Evolutionary conservation across 108 stramenopile genomes (phyloP), one percentile per base, ranked within the genome.

Genomic region (Skeletonema grethae): DNA sequence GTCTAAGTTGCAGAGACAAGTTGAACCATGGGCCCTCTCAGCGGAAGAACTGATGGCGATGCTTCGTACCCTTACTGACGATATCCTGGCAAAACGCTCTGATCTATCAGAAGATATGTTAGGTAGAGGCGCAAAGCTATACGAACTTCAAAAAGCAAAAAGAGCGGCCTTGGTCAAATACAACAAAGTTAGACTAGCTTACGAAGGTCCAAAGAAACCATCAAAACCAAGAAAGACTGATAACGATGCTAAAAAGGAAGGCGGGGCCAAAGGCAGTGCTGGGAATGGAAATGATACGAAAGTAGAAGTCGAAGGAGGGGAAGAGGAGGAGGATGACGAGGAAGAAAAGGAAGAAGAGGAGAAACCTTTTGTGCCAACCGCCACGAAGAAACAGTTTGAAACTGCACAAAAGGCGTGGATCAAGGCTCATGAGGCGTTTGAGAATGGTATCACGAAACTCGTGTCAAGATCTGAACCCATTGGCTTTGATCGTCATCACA

Each of bases 1-100:
- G 35, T 13, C 50, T 11, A 94, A 91, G 63, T 69, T 92, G 36
- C 56, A 70, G 16, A 66, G 71, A 13, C 67, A 84, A 32, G 61
- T 48, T 30, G 93, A 94, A 57, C 85, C 93, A 13, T 94, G 93
- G 93, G 76, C 77, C 57, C 71, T 92, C 28, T 76, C 77, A 41
- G 93, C 90, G 5, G 90, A 94, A 36, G 93, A 94, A 62, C 62
- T 94, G 46, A 71, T 92, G 67, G 76, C 87, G 3, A 25, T 90
- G 56, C 69, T 94, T 20, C 63, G 87, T 67, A 80, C 80, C 48
- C 76, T 94, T 39, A 87, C 83, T 10, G 93, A 94, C 70, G 93
- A 94, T 61, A 72, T 94, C 30, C 59, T 94, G 45, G 84, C 87
- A n/a, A 86, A 69, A 25, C 64, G 75, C 34, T 61, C 80, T 31